These are phyloP conservation scores for Parascedosporium putredinis DNA, from an alignment of 2,329 filamentous ascomycete genomes.

Conservation along the genomic window DNA sequence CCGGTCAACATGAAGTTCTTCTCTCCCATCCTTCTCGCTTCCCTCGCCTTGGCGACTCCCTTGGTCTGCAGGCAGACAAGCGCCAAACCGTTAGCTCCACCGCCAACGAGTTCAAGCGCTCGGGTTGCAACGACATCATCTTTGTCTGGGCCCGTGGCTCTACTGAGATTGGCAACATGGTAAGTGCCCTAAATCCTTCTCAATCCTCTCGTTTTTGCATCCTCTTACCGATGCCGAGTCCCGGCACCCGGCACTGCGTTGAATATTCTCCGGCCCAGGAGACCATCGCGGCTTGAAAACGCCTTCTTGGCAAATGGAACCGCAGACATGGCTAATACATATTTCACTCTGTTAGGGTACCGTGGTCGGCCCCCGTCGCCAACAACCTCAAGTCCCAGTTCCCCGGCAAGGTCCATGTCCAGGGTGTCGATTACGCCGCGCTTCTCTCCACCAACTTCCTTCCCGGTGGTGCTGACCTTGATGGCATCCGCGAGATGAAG, in stretches of 20 bases:
- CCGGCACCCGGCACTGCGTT: too few relatives aligned
- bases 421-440: constrained; percentile 24
- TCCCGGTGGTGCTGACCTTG: constrained; percentile 19
- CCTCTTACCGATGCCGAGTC: background rate
- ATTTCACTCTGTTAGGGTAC: too few relatives aligned
- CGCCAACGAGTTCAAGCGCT: constrained; percentile 15
- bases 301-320: too few relatives aligned
- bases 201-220: background rate
- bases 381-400: constrained; percentile 12
- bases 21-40: background rate
- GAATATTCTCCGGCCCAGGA: too few relatives aligned
- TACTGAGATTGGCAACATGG: constrained; percentile 15
- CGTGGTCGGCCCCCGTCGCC: constrained; percentile 11
- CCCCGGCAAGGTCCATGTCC: constrained; percentile 11
- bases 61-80: background rate
- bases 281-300: too few relatives aligned
- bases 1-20: background rate
- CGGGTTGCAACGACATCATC: constrained; percentile 16
- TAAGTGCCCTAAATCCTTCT: background rate
- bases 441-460: constrained; percentile 21
- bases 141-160: constrained; percentile 18
- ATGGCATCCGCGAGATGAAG: constrained; percentile 21
- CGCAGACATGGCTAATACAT: too few relatives aligned
- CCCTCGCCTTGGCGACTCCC: background rate
- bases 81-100: constrained; percentile 11